Base-by-base conservation (phyloP, 495 filamentous ascomycete species). In the Clavariopsis aquatica region DNA sequence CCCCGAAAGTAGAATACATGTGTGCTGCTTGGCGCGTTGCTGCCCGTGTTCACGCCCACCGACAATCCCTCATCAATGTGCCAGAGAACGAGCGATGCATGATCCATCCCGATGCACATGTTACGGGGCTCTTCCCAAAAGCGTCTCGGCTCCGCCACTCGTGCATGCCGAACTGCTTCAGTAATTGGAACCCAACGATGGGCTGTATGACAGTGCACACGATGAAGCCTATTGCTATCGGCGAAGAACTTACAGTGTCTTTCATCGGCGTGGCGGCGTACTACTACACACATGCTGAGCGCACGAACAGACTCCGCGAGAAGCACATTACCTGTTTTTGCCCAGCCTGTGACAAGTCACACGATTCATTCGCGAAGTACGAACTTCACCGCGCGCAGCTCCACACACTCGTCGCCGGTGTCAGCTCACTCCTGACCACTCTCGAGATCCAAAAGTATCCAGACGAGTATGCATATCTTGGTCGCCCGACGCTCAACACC, bases 81-180 rank as follows among this genome's bases (percentile, higher is more conserved):
- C 7, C 7, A 6, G 1, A 12, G 7, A 10, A 58, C 29, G 15
- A n/a, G 3, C 17, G 36, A 8, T 5, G 17, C 53, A 7, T 3
- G 4, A 20, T 36, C 53, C 20, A 17, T 19, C 2, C 15, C 8
- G 10, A 45, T 23, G 41, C 26, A 3, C 55, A 2, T n/a, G 20
- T 22, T 36, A 43, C n/a, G 8, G 55, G 55, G 4, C n/a, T 45
- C 55, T 58, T 58, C 55, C 31, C 4, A 4, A 6, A 20, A 24
- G 20, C 36, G 31, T 6, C 31, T 6, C 31, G 31, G 13, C 31
- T 36, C 13, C 24, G 17, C 23, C 51, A 36, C 31, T 36, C 31
- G 6, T 36, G 31, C 31, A 13, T 36, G 6, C 31, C 31, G 13
- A 36, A 36, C 31, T 36, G 31, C 31, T 36, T 36, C 31, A 6